Evolutionary conservation across 257 asterid species (phyloP).

Genomic region (Prunella vulgaris): DNA sequence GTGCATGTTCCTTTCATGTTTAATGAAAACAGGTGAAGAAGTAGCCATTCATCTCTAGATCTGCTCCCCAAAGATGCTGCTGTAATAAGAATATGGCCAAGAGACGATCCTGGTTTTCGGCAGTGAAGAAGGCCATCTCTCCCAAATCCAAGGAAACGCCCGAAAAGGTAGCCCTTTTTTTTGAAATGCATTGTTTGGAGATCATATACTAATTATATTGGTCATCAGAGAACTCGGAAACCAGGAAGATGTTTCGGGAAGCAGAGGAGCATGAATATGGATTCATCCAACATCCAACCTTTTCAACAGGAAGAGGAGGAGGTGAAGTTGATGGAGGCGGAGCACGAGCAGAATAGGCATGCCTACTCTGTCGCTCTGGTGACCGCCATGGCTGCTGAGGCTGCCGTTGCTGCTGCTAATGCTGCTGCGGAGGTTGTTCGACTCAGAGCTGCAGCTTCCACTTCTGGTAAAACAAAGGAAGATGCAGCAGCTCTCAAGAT

Average conservation of each 20-base stretch:
- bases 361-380: slow-evolving; percentile 72
- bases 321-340: slow-evolving; percentile 48
- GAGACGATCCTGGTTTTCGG: slow-evolving; percentile 52
- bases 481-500: slow-evolving; percentile 64
- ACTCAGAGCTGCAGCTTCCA: slow-evolving; percentile 47
- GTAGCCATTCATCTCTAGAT: background rate
- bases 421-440: slow-evolving; percentile 88
- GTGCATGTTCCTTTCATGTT: background rate
- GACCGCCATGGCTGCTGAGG: slow-evolving; percentile 85
- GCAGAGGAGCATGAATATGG: slow-evolving; percentile 35
- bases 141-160: slow-evolving; percentile 41
- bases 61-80: background rate
- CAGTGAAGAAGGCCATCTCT: slow-evolving; percentile 52
- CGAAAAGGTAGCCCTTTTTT: slow-evolving; percentile 38
- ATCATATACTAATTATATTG: too few species aligned
- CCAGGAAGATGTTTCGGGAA: slow-evolving; percentile 51
- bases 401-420: slow-evolving; percentile 78
- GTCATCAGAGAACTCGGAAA: slow-evolving; percentile 38
- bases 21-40: background rate
- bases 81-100: slow-evolving; percentile 56
- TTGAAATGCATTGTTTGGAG: background rate
- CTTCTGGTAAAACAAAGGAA: slow-evolving; percentile 52
- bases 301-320: slow-evolving; percentile 20
- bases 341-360: slow-evolving; percentile 61
- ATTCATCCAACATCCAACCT: slow-evolving; percentile 15